Evolutionary conservation across 805 yeast genomes (phyloP).

Genomic region (Candida suzukii): DNA sequence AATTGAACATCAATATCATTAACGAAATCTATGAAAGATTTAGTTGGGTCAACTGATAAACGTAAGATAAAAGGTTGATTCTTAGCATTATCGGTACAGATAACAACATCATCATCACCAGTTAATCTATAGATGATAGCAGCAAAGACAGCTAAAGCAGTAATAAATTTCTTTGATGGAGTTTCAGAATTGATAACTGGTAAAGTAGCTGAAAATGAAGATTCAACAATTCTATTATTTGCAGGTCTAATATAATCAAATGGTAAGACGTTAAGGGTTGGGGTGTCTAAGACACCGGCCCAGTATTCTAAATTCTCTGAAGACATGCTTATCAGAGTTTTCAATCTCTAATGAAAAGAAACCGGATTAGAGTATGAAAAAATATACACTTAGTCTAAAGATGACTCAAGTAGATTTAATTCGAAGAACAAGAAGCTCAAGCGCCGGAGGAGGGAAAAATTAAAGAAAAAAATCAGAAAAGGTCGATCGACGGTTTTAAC

Average conservation of each 20-base stretch:
- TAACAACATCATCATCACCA: constrained; percentile 91
- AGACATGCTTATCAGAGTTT: constrained; percentile 1
- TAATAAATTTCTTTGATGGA: constrained; percentile 31
- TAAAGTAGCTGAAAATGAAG: constrained; percentile 34
- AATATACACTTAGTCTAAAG: no score
- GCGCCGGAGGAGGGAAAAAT: no score
- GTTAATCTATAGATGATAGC: constrained; percentile 72
- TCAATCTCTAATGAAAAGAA: no score
- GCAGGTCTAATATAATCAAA: constrained; percentile 79
- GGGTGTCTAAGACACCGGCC: constrained; percentile 61
- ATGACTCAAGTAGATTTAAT: no score
- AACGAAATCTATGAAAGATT: constrained; percentile 48
- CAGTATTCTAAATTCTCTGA: constrained; percentile 40
- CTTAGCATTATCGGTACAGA: constrained; percentile 54
- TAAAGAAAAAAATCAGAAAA: no score
- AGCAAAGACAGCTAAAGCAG: constrained; percentile 60
- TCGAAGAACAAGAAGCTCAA: no score
- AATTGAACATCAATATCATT: constrained; percentile 37
- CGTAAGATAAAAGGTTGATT: constrained; percentile 53
- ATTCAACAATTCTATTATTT: constrained; percentile 60
- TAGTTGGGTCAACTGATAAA: constrained; percentile 46
- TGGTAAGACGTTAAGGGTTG: constrained; percentile 84
- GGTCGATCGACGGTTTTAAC: no score
- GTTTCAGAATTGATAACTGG: constrained; percentile 11
- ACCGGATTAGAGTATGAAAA: no score